These are phyloP conservation scores for Dendrobium catenatum DNA, from an alignment of 106 monocot genomes.

Conservation along the genomic window DNA sequence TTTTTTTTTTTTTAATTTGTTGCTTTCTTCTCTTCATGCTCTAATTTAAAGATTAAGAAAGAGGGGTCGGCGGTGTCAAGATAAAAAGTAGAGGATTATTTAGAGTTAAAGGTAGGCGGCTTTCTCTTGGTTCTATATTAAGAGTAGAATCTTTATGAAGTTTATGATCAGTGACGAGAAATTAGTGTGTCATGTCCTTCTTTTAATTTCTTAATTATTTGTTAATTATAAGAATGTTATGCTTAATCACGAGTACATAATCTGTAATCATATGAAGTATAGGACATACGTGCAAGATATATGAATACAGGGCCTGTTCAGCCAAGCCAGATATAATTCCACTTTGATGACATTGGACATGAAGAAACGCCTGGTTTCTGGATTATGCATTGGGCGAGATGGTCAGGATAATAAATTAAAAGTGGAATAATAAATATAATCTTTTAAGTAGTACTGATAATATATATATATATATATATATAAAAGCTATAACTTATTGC, in stretches of 20 bases:
- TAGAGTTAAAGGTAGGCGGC: background rate
- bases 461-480: no score
- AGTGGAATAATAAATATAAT: no score
- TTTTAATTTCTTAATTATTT: background rate
- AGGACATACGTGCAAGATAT: background rate
- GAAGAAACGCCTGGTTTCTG: background rate
- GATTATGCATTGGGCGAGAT: background rate
- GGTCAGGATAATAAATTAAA: no score
- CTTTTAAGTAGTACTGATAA: no score
- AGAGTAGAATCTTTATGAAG: background rate
- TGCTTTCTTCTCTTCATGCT: background rate
- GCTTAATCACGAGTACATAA: background rate
- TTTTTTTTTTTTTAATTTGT: background rate
- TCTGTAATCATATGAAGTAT: background rate
- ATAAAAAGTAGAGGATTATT: background rate
- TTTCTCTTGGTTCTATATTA: slow-evolving; percentile 4
- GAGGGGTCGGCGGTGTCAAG: slow-evolving; percentile 1
- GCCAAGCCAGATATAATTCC: no score
- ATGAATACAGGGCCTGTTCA: background rate
- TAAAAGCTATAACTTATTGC: no score
- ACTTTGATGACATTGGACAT: no score
- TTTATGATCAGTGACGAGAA: background rate
- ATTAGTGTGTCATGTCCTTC: background rate
- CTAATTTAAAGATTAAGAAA: background rate
- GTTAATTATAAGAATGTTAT: background rate